Evolutionary conservation across 1,284 basidiomycete species (phyloP), one percentile per base, ranked within the genome.

Genomic region (Megacollybia platyphylla): DNA sequence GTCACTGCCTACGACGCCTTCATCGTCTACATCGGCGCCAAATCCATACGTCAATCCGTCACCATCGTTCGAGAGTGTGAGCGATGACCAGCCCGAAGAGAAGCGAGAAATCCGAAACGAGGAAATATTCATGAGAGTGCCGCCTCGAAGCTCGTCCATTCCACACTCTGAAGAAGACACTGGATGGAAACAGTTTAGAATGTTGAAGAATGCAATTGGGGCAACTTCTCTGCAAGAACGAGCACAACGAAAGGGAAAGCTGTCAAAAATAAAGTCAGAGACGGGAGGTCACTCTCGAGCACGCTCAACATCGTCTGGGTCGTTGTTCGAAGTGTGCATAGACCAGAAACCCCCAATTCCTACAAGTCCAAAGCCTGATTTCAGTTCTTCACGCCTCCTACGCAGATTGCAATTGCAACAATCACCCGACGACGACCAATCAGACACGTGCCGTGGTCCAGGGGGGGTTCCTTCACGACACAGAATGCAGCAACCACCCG

Each of bases 21-120:
- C 26, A 29, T 29, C 39, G 15, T 45, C 43, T 40, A 52, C 51
- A 26, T 51, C 57, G 36, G 41, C 49, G 18, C 49, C 51, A 27
- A 71, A 73, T 47, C 68, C 68, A 20, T 71, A 64, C 49, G 69
- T 70, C 53, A 70, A 70, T 51, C 67, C 67, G 8, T 60, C 65
- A 35, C 70, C 71, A 11, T 53, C 52, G 18, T 49, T 63, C 37
- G 52, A 56, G 11, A 55, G 54, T n/a, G 44, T 60, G n/a, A 13
- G 10, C n/a, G 36, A 13, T 38, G 36, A 38, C 3, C n/a, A 38
- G 36, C 18, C 2, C 36, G 10, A 18, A 37, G 17, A 11, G 10
- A 18, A 15, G 18, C n/a, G 13, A 13, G 36, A 38, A 38, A 38
- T 18, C 4, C 36, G 13, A 38, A 13, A 38, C 10, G 36, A 11